Base-by-base conservation (phyloP, 805 yeast species). In the Yamadazyma paraphyllophila region DNA sequence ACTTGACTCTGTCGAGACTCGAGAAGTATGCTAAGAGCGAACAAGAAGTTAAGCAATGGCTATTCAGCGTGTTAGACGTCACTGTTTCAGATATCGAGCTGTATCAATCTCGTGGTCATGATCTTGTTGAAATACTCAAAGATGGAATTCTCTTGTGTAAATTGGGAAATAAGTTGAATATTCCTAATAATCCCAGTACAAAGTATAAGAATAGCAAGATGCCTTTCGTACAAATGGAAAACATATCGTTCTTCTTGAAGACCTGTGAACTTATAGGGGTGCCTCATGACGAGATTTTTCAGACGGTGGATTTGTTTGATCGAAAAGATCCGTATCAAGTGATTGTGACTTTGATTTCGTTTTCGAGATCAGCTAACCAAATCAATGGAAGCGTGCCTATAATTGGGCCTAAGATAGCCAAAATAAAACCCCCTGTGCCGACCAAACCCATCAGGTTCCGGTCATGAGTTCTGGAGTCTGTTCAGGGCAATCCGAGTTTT, bases 171-270 rank as follows among this genome's bases (percentile, higher is more conserved):
- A 51, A 58, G 12, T 43, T 67, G 9, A 30, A 45, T 31, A 48
- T 62, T 1, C 60, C 64, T 1, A 53, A 53, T 34, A 60, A 64
- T 26, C 71, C 71, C 2, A 55, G 67, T 2, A 59, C 71, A 3
- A 77, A 73, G 50, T 82, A 63, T 60, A 87, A 84, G 59, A 72
- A 71, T 41, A 79, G 88, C 9, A 70, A 72, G 42, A 81, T 87
- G 83, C 92, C 95, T 2, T 88, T 88, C 45, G 62, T 67, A 13
- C 80, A 83, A 64, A 88, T 88, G 96, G 96, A 88, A 58, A 88
- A 88, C 57, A 87, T 88, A 29, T 80, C 88, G 41, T 78, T 79
- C 51, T 88, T 88, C 57, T 66, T 88, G 32, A 65, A 72, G 5
- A 80, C 83, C 44, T 81, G 89, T 41, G 78, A 82, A 51, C 43